Evolutionary conservation across 129 eudicot genomes (phyloP).

Genomic region (Centrapalus pauciflorus): DNA sequence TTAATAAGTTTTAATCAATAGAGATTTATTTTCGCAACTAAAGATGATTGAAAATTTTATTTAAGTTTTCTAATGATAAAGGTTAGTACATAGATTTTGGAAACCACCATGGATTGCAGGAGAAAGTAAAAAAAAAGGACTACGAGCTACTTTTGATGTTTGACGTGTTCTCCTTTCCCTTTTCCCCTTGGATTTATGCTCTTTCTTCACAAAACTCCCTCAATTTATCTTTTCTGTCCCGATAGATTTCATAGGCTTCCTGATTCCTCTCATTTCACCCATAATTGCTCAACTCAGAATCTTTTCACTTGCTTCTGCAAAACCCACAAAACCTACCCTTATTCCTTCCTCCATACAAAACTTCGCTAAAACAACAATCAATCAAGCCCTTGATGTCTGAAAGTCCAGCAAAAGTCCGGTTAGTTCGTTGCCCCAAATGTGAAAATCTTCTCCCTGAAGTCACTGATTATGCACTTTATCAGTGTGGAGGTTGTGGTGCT

Average conservation of each 20-base stretch:
- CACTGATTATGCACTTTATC: slow-evolving; percentile 60
- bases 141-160: slow-evolving; percentile 7
- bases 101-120: slow-evolving; percentile 8
- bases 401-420: slow-evolving; percentile 41
- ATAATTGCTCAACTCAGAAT: slow-evolving; percentile 22
- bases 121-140: slow-evolving; percentile 10
- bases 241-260: slow-evolving; percentile 19
- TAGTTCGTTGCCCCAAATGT: slow-evolving; percentile 82
- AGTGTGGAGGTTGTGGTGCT: slow-evolving; percentile 85
- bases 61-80: too few species aligned
- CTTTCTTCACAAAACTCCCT: slow-evolving; percentile 15
- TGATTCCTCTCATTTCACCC: slow-evolving; percentile 25
- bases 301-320: slow-evolving; percentile 19
- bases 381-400: slow-evolving; percentile 65
- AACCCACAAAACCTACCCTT: slow-evolving; percentile 19
- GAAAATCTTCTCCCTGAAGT: slow-evolving; percentile 67
- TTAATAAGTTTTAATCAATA: too few species aligned
- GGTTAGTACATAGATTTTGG: background rate
- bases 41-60: too few species aligned
- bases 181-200: slow-evolving; percentile 24
- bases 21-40: too few species aligned
- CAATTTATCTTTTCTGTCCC: slow-evolving; percentile 12
- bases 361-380: slow-evolving; percentile 11
- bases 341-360: slow-evolving; percentile 1
- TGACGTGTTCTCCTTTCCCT: slow-evolving; percentile 23